Percentiles rank a stretch among this genome's conserved stretches.
Evolutionary conservation across 2,329 filamentous ascomycete genomes (phyloP).

Genomic region (Xylariaceae sp.): DNA sequence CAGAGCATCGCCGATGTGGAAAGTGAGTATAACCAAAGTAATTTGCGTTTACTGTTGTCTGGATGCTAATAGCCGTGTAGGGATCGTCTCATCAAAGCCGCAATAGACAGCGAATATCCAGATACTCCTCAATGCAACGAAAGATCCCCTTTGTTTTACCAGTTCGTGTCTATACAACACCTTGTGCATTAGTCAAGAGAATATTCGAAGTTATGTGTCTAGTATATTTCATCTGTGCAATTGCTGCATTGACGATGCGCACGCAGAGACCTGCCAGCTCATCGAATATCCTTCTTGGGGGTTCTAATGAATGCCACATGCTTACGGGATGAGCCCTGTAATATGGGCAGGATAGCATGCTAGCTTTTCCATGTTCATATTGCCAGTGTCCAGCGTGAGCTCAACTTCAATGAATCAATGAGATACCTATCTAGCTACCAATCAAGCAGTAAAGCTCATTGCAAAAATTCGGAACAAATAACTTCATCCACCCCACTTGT

Average conservation of each 20-base stretch:
- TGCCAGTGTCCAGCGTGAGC: no score
- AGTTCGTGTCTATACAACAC: constrained; percentile 53
- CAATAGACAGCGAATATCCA: constrained; percentile 48
- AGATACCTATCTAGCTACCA: not conserved
- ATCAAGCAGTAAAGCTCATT: not conserved
- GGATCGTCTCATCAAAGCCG: constrained; percentile 59
- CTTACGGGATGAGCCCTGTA: not conserved
- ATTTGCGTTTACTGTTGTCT: not conserved
- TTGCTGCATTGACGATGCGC: not conserved
- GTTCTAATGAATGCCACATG: not conserved
- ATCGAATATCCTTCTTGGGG: not conserved
- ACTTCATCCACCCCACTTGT: constrained; percentile 41
- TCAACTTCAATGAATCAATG: not conserved
- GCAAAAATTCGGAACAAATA: not conserved
- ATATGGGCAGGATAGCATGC: not conserved
- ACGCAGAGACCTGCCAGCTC: not conserved
- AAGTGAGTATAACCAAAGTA: constrained; percentile 56
- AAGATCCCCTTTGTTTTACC: constrained; percentile 50
- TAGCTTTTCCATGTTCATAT: not conserved
- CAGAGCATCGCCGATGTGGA: constrained; percentile 96
- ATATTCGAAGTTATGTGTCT: constrained; percentile 19
- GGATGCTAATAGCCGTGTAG: constrained; percentile 42
- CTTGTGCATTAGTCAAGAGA: constrained; percentile 57
- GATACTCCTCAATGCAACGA: constrained; percentile 31
- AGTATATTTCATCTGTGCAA: not conserved